Conservation (phyloP, 1,284 basidiomycete species). For the Ustilago vetiveriae region DNA sequence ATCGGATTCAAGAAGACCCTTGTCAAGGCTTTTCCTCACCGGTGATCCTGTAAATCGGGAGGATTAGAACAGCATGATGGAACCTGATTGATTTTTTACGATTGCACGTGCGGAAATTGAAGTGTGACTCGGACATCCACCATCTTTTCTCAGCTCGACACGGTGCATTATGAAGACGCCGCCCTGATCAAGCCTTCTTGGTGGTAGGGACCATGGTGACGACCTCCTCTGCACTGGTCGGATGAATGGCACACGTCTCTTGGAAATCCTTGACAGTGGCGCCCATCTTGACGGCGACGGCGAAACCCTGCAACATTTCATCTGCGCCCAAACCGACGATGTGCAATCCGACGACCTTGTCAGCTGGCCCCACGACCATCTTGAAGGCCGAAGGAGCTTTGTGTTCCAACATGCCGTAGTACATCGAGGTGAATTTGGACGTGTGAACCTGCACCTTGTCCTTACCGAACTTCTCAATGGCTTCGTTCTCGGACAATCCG, state of each 20-base stretch:
- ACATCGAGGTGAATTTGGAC: conserved; percentile 69
- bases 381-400: conserved; percentile 85
- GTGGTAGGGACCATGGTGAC: conserved; percentile 50
- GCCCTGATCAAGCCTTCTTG: conserved; percentile 35
- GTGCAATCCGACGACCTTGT: conserved; percentile 93
- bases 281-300: conserved; percentile 94
- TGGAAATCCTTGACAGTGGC: conserved; percentile 68
- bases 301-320: conserved; percentile 93
- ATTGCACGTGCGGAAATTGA: no score
- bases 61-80: no score
- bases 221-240: conserved; percentile 63
- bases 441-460: conserved; percentile 88
- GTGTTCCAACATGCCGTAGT: conserved; percentile 65
- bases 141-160: no score
- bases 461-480: conserved; percentile 84
- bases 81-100: no score
- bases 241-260: conserved; percentile 66
- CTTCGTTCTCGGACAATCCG: conserved; percentile 81
- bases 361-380: conserved; percentile 85
- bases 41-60: conserved; percentile 39
- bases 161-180: no score
- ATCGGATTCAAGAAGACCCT: conserved; percentile 18
- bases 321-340: conserved; percentile 84
- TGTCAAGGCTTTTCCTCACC: conserved; percentile 45
- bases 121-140: no score